Evolutionary conservation across 2,329 filamentous ascomycete genomes (phyloP), one percentile per base, ranked within the genome.

Genomic region (Geosmithia putterillii): DNA sequence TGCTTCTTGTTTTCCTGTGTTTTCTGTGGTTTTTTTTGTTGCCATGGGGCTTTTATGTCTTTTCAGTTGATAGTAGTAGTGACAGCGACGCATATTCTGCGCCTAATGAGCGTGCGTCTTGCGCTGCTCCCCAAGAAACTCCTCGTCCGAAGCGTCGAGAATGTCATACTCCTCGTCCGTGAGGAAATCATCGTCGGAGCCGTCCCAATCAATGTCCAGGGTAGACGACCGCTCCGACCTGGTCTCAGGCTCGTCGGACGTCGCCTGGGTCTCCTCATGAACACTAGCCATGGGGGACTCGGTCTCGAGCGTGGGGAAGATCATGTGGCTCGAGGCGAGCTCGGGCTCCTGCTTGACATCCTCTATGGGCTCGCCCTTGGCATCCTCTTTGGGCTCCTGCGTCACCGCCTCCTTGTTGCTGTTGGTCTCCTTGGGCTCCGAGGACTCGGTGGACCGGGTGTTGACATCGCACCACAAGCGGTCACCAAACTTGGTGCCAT

Each of bases 101-200:
- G n/a, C n/a, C 35, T 34, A 42, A 18, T 42, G 34, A 28, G 40
- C 4, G 18, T 19, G 8, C 3, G n/a, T 20, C 7, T 43, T 43
- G 12, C 23, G 35, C 42, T 43, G 35, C 34, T 76, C 76, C 48
- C 73, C 71, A 42, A 78, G 60, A 51, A 75, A 83, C 59, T 96
- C 90, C 61, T 94, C 86, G 52, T 96, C 90, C 46, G 86, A 94
- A 38, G 88, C 90, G 66, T 95, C 88, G 39, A 96, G 78, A 51
- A 96, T 89, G 56, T 98, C 92, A 61, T 96, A 98, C 66, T 98
- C 92, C 61, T 96, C 92, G 50, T 98, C 92, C 1, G 92, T 96
- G 70, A 94, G 66, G 71, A 95, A 95, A 12, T 82, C 85, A 47
- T 84, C 79, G 12, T 80, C 77, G n/a, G 64, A 67, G 36, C 77